Percentiles rank a stretch among this genome's conserved stretches.
phyloP scores from a whole-genome alignment of 495 filamentous ascomycete species.

The Annulohypoxylon bovei region DNA sequence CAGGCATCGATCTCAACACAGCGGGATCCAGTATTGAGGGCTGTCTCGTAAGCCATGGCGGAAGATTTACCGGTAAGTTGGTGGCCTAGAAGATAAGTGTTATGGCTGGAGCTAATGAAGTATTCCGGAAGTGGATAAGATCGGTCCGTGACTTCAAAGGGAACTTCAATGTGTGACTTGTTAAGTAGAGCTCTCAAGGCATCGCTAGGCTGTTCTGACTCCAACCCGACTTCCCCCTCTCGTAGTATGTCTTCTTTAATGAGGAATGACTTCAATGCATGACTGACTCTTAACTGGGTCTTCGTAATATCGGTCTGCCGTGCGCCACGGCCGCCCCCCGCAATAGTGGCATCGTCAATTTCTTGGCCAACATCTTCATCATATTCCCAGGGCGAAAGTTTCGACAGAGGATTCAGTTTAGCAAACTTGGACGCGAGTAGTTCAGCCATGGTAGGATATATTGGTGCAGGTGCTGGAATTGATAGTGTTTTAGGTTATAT shows the following conservation, averaged over 20 bases:
- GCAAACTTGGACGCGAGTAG: conserved; percentile 44
- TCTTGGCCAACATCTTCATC: conserved; percentile 63
- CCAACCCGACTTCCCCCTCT: conserved; percentile 47
- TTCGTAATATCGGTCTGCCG: conserved; percentile 51
- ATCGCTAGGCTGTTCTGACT: conserved; percentile 42
- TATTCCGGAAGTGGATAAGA: conserved; percentile 63
- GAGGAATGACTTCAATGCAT: conserved; percentile 57
- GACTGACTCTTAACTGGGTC: conserved; percentile 57
- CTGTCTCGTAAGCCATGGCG: conserved; percentile 58
- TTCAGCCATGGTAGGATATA: conserved; percentile 19
- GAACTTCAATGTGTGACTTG: conserved; percentile 58
- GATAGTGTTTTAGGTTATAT: not conserved
- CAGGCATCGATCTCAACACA: conserved; percentile 70
- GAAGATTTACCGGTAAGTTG: conserved; percentile 62
- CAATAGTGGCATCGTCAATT: conserved; percentile 55
- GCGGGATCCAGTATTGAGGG: conserved; percentile 58
- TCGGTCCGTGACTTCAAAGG: conserved; percentile 52
- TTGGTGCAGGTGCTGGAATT: not conserved
- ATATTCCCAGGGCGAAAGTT: conserved; percentile 31
- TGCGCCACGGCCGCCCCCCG: conserved; percentile 59
- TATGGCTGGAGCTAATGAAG: conserved; percentile 61
- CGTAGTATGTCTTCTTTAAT: conserved; percentile 50
- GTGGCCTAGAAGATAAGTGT: conserved; percentile 65
- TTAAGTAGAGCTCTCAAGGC: conserved; percentile 52
- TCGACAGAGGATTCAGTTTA: conserved; percentile 49